phyloP scores from a whole-genome alignment of 352 stramenopile genomes.

The Aphanomyces euteiches region DNA sequence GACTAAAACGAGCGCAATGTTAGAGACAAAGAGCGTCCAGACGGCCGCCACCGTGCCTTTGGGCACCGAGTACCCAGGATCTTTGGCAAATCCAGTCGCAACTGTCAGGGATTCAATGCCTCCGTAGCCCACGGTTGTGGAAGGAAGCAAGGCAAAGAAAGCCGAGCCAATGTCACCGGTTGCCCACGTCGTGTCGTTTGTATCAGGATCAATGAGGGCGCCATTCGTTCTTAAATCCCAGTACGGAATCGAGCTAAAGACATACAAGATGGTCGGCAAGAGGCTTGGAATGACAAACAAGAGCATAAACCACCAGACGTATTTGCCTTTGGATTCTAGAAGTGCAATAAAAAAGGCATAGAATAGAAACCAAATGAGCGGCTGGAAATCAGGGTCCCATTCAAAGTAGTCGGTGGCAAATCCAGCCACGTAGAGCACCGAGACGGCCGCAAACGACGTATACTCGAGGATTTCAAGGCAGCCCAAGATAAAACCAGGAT shows the following conservation, averaged over 20 bases:
- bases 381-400: slow-evolving; percentile 21
- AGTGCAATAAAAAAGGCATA: slow-evolving; percentile 28
- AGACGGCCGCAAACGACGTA: slow-evolving; percentile 36
- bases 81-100: not conserved
- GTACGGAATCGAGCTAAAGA: not conserved
- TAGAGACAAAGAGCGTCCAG: slow-evolving; percentile 15
- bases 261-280: not conserved
- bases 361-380: slow-evolving; percentile 36
- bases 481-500: too few relatives aligned
- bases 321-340: not conserved
- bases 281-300: not conserved
- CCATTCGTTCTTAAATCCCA: not conserved
- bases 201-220: slow-evolving; percentile 1
- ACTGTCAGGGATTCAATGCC: slow-evolving; percentile 14
- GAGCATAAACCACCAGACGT: slow-evolving; percentile 14
- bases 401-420: slow-evolving; percentile 32
- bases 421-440: slow-evolving; percentile 35
- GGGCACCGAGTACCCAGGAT: not conserved
- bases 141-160: slow-evolving; percentile 12
- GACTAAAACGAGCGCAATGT: slow-evolving; percentile 6
- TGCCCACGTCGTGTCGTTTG: not conserved
- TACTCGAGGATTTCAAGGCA: slow-evolving; percentile 28
- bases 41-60: not conserved
- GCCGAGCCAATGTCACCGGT: not conserved
- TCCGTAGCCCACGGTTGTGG: not conserved